Base-by-base conservation (phyloP, 306 rosid genomes). In the Chamaecrista fasciculata region DNA sequence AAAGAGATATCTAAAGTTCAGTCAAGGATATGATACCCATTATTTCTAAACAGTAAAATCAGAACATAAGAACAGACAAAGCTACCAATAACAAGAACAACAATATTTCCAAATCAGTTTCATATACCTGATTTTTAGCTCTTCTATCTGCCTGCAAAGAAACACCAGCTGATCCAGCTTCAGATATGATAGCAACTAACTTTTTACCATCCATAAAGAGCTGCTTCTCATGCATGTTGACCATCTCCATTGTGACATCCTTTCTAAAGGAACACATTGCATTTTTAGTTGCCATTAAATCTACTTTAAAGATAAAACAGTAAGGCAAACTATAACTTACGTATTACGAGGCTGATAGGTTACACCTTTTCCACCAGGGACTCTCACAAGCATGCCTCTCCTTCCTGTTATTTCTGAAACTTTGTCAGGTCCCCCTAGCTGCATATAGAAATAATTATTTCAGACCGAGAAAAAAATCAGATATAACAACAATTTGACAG, bases 151-250 rank as follows among this genome's bases (percentile, higher is more conserved):
- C 96, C 84, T 94, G 99, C 87, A 94, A 80, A 61, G 99, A 94
- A 71, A 94, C 97, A 3, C 99, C 99, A 70, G 99, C 96, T 31
- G 99, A 94, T 77, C 99, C 99, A 78, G 99, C 99, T 86, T 94
- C 99, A 63, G 99, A 94, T 56, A 94, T 94, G 71, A 94, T 87
- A 43, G 99, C 99, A 74, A 94, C 89, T 43, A 84, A 82, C 82
- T 94, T 94, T 70, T 89, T 91, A 75, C 97, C 97, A 33, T 91
- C 97, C 99, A 94, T 90, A 80, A 94, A 94, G 62, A 91, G 97
- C 79, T 94, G 95, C 78, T 91, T 94, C 86, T 94, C 99, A 39
- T 94, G 91, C 99, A 94, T 94, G 84, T 94, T 94, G 67, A 94
- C 99, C 99, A 94, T 94, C 83, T 94, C 99, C 99, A 91, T 86